Conservation (phyloP, 1,284 basidiomycete species). For the Amylostereum areolatum region DNA sequence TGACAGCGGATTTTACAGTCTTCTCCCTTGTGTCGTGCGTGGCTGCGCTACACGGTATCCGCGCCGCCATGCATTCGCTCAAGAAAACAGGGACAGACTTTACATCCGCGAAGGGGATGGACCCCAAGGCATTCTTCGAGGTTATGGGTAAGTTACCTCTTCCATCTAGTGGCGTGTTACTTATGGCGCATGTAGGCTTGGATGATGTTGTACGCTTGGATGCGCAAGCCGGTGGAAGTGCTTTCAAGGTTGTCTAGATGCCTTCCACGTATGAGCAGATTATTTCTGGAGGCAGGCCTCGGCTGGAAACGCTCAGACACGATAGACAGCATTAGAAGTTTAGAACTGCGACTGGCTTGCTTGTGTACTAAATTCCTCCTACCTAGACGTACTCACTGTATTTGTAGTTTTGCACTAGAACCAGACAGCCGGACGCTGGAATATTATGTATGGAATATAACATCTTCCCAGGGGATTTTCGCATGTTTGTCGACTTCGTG, state of each 20-base stretch:
- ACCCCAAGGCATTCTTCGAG: slow-evolving; percentile 70
- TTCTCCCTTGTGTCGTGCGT: slow-evolving; percentile 69
- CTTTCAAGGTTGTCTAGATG: slow-evolving; percentile 40
- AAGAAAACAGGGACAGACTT: slow-evolving; percentile 76
- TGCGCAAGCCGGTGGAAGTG: slow-evolving; percentile 50
- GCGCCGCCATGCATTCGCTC: slow-evolving; percentile 65
- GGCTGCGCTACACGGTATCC: slow-evolving; percentile 65
- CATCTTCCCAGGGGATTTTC: too few relatives aligned
- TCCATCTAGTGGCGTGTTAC: not conserved
- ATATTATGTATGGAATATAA: too few relatives aligned
- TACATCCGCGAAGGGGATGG: slow-evolving; percentile 64
- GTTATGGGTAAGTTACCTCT: slow-evolving; percentile 47
- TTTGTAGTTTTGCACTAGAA: too few relatives aligned
- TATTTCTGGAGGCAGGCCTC: too few relatives aligned
- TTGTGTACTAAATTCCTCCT: too few relatives aligned
- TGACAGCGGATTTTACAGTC: slow-evolving; percentile 28
- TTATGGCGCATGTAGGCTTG: slow-evolving; percentile 35
- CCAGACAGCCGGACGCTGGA: too few relatives aligned
- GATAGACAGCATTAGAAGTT: too few relatives aligned
- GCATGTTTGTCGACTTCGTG: too few relatives aligned
- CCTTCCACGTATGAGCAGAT: too few relatives aligned
- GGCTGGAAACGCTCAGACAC: too few relatives aligned
- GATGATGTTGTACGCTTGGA: slow-evolving; percentile 54
- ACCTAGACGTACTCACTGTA: too few relatives aligned
- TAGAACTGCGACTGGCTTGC: too few relatives aligned